These are phyloP conservation scores for Vitis hybrid DNA, from an alignment of 177 flowering plant species.

Conservation along the genomic window DNA sequence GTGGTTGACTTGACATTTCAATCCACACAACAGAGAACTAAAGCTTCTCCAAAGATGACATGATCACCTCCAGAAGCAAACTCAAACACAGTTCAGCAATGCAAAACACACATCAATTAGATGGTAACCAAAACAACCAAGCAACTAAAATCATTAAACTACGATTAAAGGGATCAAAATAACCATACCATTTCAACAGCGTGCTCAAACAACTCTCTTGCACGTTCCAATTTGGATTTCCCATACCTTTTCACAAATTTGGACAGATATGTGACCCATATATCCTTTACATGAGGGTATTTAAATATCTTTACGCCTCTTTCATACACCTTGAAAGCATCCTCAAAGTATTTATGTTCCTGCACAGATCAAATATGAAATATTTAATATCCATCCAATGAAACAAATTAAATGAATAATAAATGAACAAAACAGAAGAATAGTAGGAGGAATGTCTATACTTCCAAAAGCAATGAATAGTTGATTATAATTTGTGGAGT, in stretches of 20 bases:
- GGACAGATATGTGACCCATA: slow-evolving; percentile 90
- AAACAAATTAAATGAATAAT: background rate
- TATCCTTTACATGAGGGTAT: slow-evolving; percentile 95
- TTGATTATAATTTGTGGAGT: slow-evolving; percentile 95
- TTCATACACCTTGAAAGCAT: slow-evolving; percentile 91
- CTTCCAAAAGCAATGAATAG: slow-evolving; percentile 87
- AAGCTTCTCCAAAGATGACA: background rate
- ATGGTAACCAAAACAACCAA: background rate
- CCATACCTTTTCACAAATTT: slow-evolving; percentile 94
- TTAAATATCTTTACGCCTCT: slow-evolving; percentile 94
- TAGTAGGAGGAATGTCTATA: slow-evolving; percentile 23
- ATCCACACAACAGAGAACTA: background rate
- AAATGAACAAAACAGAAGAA: background rate
- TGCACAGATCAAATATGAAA: slow-evolving; percentile 26
- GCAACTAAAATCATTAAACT: background rate
- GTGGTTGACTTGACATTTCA: background rate
- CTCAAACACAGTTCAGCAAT: background rate
- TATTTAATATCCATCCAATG: background rate
- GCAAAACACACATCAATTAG: background rate
- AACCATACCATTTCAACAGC: slow-evolving; percentile 77
- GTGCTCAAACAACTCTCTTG: slow-evolving; percentile 87
- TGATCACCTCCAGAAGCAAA: background rate
- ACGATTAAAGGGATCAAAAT: background rate
- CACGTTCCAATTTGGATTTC: slow-evolving; percentile 78
- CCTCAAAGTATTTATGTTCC: slow-evolving; percentile 92